Evolutionary conservation across 2,329 filamentous ascomycete species (phyloP).

Genomic region (Colletotrichum horii): DNA sequence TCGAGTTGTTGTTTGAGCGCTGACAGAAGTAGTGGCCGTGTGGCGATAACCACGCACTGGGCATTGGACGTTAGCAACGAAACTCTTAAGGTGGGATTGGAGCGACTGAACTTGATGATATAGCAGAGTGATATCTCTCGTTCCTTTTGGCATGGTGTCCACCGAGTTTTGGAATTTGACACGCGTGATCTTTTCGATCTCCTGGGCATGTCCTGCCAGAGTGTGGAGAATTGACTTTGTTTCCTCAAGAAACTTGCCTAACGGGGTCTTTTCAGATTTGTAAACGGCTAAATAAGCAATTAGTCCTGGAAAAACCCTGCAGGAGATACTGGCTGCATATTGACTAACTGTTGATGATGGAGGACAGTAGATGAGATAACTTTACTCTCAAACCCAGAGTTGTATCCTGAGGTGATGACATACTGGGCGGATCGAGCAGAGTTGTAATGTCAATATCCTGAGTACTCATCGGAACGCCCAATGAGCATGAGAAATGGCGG

Average conservation of each 20-base stretch:
- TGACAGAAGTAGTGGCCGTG: slow-evolving; percentile 40
- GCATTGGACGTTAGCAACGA: not conserved
- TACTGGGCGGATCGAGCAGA: slow-evolving; percentile 28
- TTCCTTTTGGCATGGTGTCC: slow-evolving; percentile 37
- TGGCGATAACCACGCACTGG: slow-evolving; percentile 44
- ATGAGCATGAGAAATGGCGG: slow-evolving; percentile 41
- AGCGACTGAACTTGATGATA: slow-evolving; percentile 39
- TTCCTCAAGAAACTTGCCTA: slow-evolving; percentile 36
- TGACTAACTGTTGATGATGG: slow-evolving; percentile 38
- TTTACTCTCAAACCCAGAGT: slow-evolving; percentile 39
- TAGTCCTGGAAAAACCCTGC: fast-evolving
- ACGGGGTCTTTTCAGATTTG: slow-evolving; percentile 35
- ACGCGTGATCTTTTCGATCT: slow-evolving; percentile 40
- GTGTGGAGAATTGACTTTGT: slow-evolving; percentile 40
- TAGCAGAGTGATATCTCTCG: slow-evolving; percentile 39
- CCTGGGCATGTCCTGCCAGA: slow-evolving; percentile 39
- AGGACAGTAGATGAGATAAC: slow-evolving; percentile 37
- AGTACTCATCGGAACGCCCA: slow-evolving; percentile 41
- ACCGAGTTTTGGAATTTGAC: slow-evolving; percentile 35
- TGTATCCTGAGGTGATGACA: slow-evolving; percentile 31
- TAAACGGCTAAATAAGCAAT: slow-evolving; percentile 34
- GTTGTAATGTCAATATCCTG: slow-evolving; percentile 42
- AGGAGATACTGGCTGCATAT: not conserved
- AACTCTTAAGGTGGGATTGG: not conserved
- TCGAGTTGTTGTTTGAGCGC: slow-evolving; percentile 41